These are phyloP conservation scores for Silene noctiflora DNA, from an alignment of 179 eudicot genomes.

Conservation along the genomic window DNA sequence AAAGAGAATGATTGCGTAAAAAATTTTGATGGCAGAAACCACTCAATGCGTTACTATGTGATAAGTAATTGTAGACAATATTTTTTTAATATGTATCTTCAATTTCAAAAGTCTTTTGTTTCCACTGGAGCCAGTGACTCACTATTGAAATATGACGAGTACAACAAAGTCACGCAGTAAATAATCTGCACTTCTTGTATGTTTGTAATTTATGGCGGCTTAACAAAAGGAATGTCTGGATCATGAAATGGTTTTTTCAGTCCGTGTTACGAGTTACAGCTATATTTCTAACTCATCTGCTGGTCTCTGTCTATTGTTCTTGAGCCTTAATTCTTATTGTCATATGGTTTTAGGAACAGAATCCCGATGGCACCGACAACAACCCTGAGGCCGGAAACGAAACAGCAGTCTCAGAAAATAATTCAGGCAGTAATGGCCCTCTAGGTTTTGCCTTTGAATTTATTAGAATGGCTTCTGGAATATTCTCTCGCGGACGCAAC, in stretches of 20 bases:
- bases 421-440: slow-evolving; percentile 60
- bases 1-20: neutral
- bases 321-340: slow-evolving; percentile 13
- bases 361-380: slow-evolving; percentile 33
- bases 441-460: slow-evolving; percentile 74
- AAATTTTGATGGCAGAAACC: neutral
- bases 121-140: neutral
- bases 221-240: too few relatives aligned
- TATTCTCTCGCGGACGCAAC: slow-evolving; percentile 67
- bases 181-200: too few relatives aligned
- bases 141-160: too few relatives aligned
- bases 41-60: neutral
- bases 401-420: slow-evolving; percentile 36
- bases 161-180: too few relatives aligned
- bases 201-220: too few relatives aligned
- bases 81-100: neutral
- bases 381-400: slow-evolving; percentile 48
- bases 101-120: neutral
- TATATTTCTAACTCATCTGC: too few relatives aligned
- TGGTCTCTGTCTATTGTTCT: too few relatives aligned
- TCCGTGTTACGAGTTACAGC: too few relatives aligned
- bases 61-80: neutral
- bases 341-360: slow-evolving; percentile 43
- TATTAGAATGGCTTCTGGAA: slow-evolving; percentile 73
- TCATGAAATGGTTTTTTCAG: too few relatives aligned